Conservation (phyloP, 441 rosid species). For the Adansonia grandidieri region DNA sequence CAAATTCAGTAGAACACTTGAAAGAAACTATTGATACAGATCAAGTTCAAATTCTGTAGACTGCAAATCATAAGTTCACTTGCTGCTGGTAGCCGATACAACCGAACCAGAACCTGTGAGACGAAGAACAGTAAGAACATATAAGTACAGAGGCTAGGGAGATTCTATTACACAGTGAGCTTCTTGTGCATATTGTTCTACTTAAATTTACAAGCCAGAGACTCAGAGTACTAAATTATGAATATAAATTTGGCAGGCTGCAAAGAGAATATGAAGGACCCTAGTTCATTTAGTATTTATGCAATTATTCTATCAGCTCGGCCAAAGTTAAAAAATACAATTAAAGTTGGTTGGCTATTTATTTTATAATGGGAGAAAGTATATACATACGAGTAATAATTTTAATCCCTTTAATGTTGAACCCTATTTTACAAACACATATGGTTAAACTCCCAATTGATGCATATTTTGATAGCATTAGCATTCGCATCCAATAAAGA, state of each 20-base stretch:
- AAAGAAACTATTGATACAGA: neutral
- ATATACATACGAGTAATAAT: neutral
- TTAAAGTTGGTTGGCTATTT: conserved; percentile 8
- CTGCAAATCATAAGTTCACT: neutral
- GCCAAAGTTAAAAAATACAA: neutral
- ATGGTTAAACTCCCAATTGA: neutral
- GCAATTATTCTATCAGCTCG: conserved; percentile 2
- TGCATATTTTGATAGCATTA: neutral
- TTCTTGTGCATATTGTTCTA: neutral
- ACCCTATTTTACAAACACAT: neutral
- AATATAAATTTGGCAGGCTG: neutral
- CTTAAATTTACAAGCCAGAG: neutral
- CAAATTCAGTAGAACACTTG: neutral
- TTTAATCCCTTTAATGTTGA: neutral
- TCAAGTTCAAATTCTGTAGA: neutral
- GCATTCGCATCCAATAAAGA: conserved; percentile 1
- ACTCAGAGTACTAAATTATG: neutral
- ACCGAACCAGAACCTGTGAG: neutral
- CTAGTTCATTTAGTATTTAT: neutral
- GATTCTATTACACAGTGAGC: neutral
- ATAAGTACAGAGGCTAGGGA: too few species aligned
- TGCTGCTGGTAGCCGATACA: neutral
- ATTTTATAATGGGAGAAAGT: neutral
- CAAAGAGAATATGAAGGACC: neutral
- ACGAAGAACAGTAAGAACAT: neutral